These are phyloP conservation scores for Phanerochaete carnosa DNA, from an alignment of 768 basidiomycete species.

Conservation along the genomic window DNA sequence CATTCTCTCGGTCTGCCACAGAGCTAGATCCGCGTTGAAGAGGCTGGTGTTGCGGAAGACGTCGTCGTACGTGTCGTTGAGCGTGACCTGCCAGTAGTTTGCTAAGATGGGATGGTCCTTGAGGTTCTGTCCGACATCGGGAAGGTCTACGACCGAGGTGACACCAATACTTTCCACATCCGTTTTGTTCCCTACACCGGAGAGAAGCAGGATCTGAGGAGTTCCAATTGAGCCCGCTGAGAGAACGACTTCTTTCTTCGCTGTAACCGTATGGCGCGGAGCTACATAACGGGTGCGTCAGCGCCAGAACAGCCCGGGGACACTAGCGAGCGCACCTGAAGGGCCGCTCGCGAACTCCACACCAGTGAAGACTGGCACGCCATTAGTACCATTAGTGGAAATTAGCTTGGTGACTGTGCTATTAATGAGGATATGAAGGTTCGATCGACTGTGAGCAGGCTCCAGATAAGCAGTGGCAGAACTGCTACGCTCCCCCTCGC, in stretches of 20 bases:
- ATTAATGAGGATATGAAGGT: constrained; percentile 18
- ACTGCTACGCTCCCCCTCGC: constrained; percentile 13
- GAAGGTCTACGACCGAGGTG: constrained; percentile 22
- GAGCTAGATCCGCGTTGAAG: neutral
- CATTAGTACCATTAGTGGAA: neutral
- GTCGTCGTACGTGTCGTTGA: constrained; percentile 11
- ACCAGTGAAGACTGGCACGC: neutral
- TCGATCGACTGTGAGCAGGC: constrained; percentile 12
- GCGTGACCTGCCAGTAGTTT: constrained; percentile 8
- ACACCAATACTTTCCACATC: constrained; percentile 15
- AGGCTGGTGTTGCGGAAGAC: neutral
- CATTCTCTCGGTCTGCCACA: neutral
- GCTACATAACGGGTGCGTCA: constrained; percentile 1
- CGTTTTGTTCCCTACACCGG: constrained; percentile 11
- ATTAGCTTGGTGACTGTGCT: constrained; percentile 10
- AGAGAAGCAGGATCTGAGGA: constrained; percentile 16
- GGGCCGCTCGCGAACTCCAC: neutral
- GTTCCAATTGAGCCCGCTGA: constrained; percentile 28
- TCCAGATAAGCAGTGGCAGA: constrained; percentile 19
- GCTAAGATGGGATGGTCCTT: constrained; percentile 21
- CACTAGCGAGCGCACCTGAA: neutral
- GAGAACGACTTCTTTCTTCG: constrained; percentile 18
- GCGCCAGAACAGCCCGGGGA: neutral
- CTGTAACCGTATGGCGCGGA: constrained; percentile 1
- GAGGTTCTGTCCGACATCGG: constrained; percentile 29